Evolutionary conservation across 176 grass and related monocot genomes (phyloP).

Genomic region (Cenchrus americanus): DNA sequence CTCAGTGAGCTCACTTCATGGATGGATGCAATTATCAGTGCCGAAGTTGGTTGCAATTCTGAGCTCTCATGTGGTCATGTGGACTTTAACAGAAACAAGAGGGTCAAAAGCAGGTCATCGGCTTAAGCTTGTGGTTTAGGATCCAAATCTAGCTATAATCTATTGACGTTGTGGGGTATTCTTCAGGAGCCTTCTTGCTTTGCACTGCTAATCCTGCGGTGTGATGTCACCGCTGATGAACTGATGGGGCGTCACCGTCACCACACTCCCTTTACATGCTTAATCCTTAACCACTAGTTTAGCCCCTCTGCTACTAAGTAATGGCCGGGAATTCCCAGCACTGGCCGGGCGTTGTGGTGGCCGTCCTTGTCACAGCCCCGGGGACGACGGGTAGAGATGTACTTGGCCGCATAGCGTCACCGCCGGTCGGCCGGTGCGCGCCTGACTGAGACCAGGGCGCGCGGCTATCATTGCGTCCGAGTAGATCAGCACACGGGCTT

Average conservation of each 20-base stretch:
- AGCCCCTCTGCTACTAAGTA: background rate
- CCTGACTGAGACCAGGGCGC: background rate
- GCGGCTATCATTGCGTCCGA: background rate
- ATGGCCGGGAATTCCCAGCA: background rate
- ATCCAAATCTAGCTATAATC: background rate
- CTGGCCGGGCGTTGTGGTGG: background rate
- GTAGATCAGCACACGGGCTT: conserved; percentile 36
- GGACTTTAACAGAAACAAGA: background rate
- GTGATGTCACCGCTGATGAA: conserved; percentile 67
- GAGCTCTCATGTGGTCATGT: background rate
- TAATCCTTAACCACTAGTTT: background rate
- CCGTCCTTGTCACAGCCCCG: background rate
- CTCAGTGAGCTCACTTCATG: background rate
- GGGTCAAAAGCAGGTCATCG: background rate
- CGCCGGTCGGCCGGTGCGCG: background rate
- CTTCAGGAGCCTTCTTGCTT: background rate
- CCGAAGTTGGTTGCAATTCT: background rate
- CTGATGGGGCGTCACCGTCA: conserved; percentile 42
- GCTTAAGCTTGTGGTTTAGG: background rate
- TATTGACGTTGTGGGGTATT: background rate
- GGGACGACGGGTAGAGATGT: background rate
- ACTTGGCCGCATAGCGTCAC: conserved; percentile 10
- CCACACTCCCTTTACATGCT: background rate
- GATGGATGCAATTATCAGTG: background rate
- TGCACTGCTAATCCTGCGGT: background rate